Conservation (phyloP, 208 protist species). For the Herpetomonas samuelpessoai region DNA sequence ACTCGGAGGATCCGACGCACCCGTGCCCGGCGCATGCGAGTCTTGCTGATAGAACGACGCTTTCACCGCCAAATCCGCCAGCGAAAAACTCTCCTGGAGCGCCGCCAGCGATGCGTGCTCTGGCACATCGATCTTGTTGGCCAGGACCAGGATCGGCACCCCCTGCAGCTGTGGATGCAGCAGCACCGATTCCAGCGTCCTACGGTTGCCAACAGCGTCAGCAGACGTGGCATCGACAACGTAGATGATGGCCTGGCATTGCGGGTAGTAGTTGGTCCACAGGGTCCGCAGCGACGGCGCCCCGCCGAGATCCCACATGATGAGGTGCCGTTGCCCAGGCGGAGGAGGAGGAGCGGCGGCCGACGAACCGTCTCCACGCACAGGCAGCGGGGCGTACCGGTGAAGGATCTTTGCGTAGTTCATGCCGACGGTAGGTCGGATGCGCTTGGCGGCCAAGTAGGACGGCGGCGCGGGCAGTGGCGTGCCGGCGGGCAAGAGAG, state of each 20-base stretch:
- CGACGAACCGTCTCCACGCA: conserved; percentile 15
- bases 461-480: conserved; percentile 19
- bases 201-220: conserved; percentile 29
- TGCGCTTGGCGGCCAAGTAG: conserved; percentile 71
- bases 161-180: conserved; percentile 71
- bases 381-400: conserved; percentile 25
- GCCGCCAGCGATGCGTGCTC: conserved; percentile 43
- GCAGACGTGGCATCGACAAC: conserved; percentile 80
- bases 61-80: conserved; percentile 55
- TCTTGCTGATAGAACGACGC: conserved; percentile 29
- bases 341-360: conserved; percentile 7
- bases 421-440: conserved; percentile 97
- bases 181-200: conserved; percentile 72
- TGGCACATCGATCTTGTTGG: conserved; percentile 92
- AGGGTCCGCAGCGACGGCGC: conserved; percentile 92
- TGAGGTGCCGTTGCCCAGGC: conserved; percentile 25
- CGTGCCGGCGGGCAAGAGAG: conserved; percentile 15
- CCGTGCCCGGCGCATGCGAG: not conserved
- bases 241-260: conserved; percentile 92
- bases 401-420: conserved; percentile 95
- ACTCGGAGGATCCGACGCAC: not conserved
- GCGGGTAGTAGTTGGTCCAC: conserved; percentile 96
- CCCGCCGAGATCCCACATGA: conserved; percentile 97
- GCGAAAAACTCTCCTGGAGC: conserved; percentile 64
- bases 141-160: conserved; percentile 88